These are phyloP conservation scores for Panaeolus papilionaceus DNA, from an alignment of 768 basidiomycete genomes.

Conservation along the genomic window DNA sequence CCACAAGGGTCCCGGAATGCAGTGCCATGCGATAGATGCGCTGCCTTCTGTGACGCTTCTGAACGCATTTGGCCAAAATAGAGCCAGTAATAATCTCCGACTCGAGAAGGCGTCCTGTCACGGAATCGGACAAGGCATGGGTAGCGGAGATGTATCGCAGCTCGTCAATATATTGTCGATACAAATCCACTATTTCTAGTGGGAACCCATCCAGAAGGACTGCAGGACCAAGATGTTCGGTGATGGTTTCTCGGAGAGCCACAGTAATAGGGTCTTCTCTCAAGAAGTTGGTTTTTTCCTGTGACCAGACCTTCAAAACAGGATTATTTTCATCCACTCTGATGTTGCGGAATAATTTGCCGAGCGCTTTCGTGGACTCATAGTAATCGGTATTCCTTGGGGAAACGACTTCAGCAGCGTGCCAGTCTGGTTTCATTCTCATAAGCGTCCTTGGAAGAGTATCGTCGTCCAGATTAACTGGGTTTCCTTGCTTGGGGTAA, in stretches of 20 bases:
- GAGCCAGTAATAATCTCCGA: conserved; percentile 79
- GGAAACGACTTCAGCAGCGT: conserved; percentile 60
- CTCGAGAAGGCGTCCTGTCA: conserved; percentile 64
- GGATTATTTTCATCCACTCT: conserved; percentile 36
- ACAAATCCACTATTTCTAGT: conserved; percentile 43
- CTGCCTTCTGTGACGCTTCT: conserved; percentile 63
- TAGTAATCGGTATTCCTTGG: conserved; percentile 73
- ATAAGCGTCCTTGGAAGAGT: conserved; percentile 61
- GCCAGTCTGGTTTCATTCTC: conserved; percentile 81
- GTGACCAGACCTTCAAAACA: conserved; percentile 19
- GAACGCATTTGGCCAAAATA: conserved; percentile 73
- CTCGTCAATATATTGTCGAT: conserved; percentile 64
- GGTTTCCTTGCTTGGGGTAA: conserved; percentile 79
- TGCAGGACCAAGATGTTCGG: conserved; percentile 34
- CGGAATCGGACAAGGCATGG: conserved; percentile 65
- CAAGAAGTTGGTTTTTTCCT: conserved; percentile 19
- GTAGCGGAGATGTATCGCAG: conserved; percentile 73
- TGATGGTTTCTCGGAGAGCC: conserved; percentile 37
- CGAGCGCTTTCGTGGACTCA: conserved; percentile 71
- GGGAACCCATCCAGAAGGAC: conserved; percentile 32
- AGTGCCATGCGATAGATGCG: conserved; percentile 68
- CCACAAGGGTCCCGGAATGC: conserved; percentile 58
- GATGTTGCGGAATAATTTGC: conserved; percentile 72
- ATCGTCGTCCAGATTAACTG: conserved; percentile 56
- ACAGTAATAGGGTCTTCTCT: conserved; percentile 45